Evolutionary conservation across 164 flowering plant species (phyloP).

Genomic region (Vitis rotundifolia): DNA sequence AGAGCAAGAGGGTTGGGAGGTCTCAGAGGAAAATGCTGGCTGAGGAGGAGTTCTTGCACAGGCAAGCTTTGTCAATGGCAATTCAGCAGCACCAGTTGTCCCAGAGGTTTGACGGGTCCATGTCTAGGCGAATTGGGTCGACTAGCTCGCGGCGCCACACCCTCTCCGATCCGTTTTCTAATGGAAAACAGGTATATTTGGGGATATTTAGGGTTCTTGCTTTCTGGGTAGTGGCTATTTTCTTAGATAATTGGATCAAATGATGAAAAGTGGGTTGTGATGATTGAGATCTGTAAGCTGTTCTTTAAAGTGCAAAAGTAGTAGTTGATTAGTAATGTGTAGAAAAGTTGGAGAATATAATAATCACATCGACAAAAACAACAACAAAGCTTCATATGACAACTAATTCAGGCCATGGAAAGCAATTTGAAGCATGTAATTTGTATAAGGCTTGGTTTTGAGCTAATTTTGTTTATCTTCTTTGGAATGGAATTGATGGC

Average conservation of each 20-base stretch:
- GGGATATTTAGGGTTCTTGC: neutral
- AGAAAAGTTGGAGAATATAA: too few species aligned
- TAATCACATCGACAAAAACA: too few species aligned
- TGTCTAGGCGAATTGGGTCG: constrained; percentile 66
- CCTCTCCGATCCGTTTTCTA: constrained; percentile 46
- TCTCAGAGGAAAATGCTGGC: constrained; percentile 49
- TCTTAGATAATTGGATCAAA: constrained; percentile 11
- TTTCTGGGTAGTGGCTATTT: neutral
- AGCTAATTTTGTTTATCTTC: too few species aligned
- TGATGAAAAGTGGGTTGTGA: constrained; percentile 15
- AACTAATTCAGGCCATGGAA: too few species aligned
- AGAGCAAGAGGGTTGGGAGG: constrained; percentile 50
- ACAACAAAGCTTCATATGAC: too few species aligned
- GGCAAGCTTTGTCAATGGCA: constrained; percentile 66
- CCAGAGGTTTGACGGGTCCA: constrained; percentile 71
- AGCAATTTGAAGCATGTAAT: too few species aligned
- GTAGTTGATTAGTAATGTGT: too few species aligned
- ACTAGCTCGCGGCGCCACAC: constrained; percentile 55
- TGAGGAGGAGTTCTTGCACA: constrained; percentile 58
- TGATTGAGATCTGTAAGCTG: constrained; percentile 11
- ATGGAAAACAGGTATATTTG: constrained; percentile 50
- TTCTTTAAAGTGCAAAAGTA: neutral
- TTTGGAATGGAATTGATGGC: too few species aligned
- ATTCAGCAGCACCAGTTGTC: constrained; percentile 68
- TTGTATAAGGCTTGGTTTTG: too few species aligned